Base-by-base conservation (phyloP, 2,329 filamentous ascomycete genomes). In the Cylindrodendrum hubeiense region DNA sequence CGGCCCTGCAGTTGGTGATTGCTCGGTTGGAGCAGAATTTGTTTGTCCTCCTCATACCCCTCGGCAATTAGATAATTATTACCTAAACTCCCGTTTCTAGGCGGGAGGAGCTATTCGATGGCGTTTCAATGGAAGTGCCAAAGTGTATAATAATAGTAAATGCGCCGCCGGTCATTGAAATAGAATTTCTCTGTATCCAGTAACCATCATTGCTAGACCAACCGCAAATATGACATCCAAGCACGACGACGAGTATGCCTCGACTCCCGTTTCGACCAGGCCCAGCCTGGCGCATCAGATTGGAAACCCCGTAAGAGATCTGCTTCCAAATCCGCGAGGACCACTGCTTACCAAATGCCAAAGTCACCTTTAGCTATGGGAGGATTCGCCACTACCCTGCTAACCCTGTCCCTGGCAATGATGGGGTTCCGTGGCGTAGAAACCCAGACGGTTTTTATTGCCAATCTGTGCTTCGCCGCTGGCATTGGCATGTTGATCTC, bases 341-440 rank as follows among this genome's bases (percentile, higher is more conserved):
- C 5, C 24, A 13, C 13, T 47, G 39, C 58, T 54, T 39, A 53
- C 58, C n/a, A 19, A 9, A 30, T 46, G 6, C 26, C 28, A 46
- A 53, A 62, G 59, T 49, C 59, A n/a, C 63, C 63, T 33, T 22
- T 65, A 8, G 63, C 52, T 1, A 57, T 62, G 30, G 57, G 57
- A 5, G 55, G 46, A 3, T 88, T 88, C 66, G 81, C 84, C 0
- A 87, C 85, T 2, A 88, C 86, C 0, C 69, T 88, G 17, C 87
- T 84, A 0, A 87, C 85, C 0, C 75, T 88, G 1, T 86, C 85
- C 0, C 75, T 87, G 1, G 81, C 81, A n/a, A 72, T 88, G 52
- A 87, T 88, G 85, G 85, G 85, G 71, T 87, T 81, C 78, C 79
- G 86, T 39, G 84, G 83, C 9, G 80, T 88, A 0, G 82, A 80